These are phyloP conservation scores for Filosporella fistucella DNA, from an alignment of 495 filamentous ascomycete genomes.

Conservation along the genomic window DNA sequence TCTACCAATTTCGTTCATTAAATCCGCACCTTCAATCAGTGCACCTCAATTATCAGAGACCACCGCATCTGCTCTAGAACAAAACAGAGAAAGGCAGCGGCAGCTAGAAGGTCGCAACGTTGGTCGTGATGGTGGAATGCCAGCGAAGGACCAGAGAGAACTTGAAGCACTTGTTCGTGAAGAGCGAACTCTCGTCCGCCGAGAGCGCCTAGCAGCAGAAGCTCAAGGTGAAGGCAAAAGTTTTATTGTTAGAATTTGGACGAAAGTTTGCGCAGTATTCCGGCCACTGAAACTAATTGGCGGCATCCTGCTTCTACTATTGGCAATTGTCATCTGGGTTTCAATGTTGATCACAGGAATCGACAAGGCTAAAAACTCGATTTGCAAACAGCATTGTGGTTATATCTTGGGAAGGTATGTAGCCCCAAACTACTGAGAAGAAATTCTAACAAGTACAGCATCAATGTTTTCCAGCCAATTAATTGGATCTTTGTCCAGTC, in stretches of 20 bases:
- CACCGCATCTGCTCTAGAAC: constrained; percentile 73
- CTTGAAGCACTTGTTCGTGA: constrained; percentile 82
- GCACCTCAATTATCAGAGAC: constrained; percentile 67
- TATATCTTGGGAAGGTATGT: constrained; percentile 71
- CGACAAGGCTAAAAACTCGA: constrained; percentile 91
- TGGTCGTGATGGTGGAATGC: constrained; percentile 67
- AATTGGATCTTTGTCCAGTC: constrained; percentile 87
- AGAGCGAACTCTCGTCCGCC: constrained; percentile 85
- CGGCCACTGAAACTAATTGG: constrained; percentile 83
- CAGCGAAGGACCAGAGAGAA: constrained; percentile 81
- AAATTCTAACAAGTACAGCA: constrained; percentile 32
- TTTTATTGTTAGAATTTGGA: constrained; percentile 66
- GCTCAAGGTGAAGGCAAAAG: constrained; percentile 66
- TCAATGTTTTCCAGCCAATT: constrained; percentile 90
- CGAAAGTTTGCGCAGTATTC: constrained; percentile 69
- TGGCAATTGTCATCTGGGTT: constrained; percentile 72
- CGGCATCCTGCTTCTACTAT: constrained; percentile 67
- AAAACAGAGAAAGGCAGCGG: constrained; percentile 84
- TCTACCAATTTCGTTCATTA: constrained; percentile 84
- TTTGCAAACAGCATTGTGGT: constrained; percentile 86
- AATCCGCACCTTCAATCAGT: constrained; percentile 78
- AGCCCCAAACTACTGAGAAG: neutral
- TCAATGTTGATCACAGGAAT: constrained; percentile 95
- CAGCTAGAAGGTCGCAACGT: constrained; percentile 84
- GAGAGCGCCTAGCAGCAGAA: constrained; percentile 82